These are phyloP conservation scores for Trichoderma sp. DNA, from an alignment of 2,329 filamentous ascomycete species.

Conservation along the genomic window DNA sequence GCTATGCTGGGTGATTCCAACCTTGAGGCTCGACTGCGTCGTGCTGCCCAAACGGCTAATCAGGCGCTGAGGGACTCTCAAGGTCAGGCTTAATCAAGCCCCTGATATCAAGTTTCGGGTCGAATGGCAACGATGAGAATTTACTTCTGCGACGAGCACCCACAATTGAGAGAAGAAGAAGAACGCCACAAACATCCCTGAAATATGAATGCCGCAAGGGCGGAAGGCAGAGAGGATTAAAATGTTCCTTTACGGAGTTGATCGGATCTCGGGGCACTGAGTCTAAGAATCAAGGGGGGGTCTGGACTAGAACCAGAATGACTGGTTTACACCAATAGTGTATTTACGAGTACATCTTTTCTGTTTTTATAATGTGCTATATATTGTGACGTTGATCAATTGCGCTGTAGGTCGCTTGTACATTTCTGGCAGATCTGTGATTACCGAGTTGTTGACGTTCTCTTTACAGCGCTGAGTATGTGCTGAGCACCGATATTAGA, in stretches of 20 bases:
- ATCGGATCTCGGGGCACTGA: conserved; percentile 26
- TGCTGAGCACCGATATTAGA: background rate
- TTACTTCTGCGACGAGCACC: too few species aligned
- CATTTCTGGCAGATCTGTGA: background rate
- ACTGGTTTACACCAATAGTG: background rate
- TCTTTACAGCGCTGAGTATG: background rate
- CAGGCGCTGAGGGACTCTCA: conserved; percentile 41
- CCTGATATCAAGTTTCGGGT: background rate
- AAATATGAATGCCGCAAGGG: background rate
- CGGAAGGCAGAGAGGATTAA: background rate
- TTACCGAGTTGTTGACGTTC: background rate
- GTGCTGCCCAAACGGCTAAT: conserved; percentile 69
- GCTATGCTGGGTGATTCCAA: conserved; percentile 88
- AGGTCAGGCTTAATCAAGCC: conserved; percentile 18
- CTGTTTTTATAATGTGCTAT: background rate
- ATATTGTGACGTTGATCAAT: background rate
- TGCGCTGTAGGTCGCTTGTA: background rate
- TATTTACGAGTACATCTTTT: background rate
- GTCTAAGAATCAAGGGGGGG: background rate
- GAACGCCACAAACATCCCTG: background rate
- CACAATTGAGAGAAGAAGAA: too few species aligned
- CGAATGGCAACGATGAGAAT: background rate
- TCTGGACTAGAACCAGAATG: background rate
- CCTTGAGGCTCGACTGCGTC: conserved; percentile 78
- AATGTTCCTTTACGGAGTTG: conserved; percentile 17